These are phyloP conservation scores for Niebla homalea DNA, from an alignment of 495 filamentous ascomycete genomes.

Conservation along the genomic window DNA sequence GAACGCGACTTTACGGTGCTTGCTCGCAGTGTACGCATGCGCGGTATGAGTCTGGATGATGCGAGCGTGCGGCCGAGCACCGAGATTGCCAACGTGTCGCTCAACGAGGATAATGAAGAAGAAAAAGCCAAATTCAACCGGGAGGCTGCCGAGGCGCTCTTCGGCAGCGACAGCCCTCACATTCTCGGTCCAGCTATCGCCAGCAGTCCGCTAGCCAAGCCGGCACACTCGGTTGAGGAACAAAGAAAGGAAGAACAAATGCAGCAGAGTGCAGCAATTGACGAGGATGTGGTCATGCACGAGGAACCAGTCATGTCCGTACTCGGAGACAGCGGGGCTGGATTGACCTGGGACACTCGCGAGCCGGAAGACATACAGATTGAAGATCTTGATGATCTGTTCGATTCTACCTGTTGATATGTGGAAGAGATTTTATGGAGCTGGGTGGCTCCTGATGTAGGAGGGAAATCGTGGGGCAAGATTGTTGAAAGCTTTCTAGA, in stretches of 20 bases:
- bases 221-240: slow-evolving; percentile 4
- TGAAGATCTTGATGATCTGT: slow-evolving; percentile 82
- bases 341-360: slow-evolving; percentile 27
- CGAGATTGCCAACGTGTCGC: slow-evolving; percentile 16
- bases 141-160: slow-evolving; percentile 39
- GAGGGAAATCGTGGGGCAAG: no score
- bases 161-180: slow-evolving; percentile 32
- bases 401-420: slow-evolving; percentile 49
- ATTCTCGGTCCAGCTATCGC: slow-evolving; percentile 13
- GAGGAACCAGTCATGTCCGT: slow-evolving; percentile 29
- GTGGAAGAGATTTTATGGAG: not conserved
- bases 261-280: slow-evolving; percentile 1
- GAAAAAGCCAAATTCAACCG: slow-evolving; percentile 32
- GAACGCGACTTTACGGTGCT: slow-evolving; percentile 96
- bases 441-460: no score
- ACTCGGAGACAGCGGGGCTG: slow-evolving; percentile 28
- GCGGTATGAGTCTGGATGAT: slow-evolving; percentile 42
- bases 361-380: slow-evolving; percentile 77
- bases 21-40: slow-evolving; percentile 70
- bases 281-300: slow-evolving; percentile 31
- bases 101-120: slow-evolving; percentile 29
- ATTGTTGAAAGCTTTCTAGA: not conserved
- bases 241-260: slow-evolving; percentile 1
- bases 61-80: slow-evolving; percentile 22
- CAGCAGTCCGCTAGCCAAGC: slow-evolving; percentile 28